Base-by-base conservation (phyloP, 73 alveolate species). In the Paramecium caudatum region DNA sequence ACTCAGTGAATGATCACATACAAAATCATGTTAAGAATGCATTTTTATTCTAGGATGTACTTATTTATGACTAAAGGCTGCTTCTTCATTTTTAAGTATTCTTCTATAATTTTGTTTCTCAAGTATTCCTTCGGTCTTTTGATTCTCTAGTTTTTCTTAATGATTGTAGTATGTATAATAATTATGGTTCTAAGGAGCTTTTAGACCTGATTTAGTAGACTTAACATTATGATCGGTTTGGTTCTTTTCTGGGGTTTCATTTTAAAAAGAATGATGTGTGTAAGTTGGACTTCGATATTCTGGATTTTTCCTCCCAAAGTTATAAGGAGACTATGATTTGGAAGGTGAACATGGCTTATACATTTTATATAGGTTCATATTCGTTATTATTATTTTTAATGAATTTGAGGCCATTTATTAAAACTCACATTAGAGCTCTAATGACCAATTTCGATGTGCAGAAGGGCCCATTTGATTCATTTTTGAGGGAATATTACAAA, bases 381-480 rank as follows among this genome's bases (percentile, higher is more conserved):
- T 19, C 80, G 80, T 55, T 55, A 55, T 55, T 55, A 55, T 55
- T 55, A 10, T 13, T 65, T 32, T 25, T 13, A 25, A 65, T 65
- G 83, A 65, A 36, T 65, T 65, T 65, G 34, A 65, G 83, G 49
- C 83, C 83, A 65, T 65, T 65, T 36, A 65, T 65, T 33, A 65
- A 65, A 36, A 65, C 50, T 25, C 83, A 65, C 49, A 65, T 65
- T 9, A 65, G 34, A 49, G 17, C 47, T 30, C 27, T 65, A 12
- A 33, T 33, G 47, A 65, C 83, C 16, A 33, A 36, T 65, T 65
- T 65, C 34, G 83, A 65, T 13, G 47, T 33, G 27, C 17, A 65
- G 49, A 65, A 43, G n/a, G 83, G 83, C 27, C 91, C 93, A 7
- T 62, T 86, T 46, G 93, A 86, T 63, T 62, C 68, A 0, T 46